Evolutionary conservation across 768 basidiomycete species (phyloP), one percentile per base, ranked within the genome.

Genomic region (Amanita pseudoporphyria): DNA sequence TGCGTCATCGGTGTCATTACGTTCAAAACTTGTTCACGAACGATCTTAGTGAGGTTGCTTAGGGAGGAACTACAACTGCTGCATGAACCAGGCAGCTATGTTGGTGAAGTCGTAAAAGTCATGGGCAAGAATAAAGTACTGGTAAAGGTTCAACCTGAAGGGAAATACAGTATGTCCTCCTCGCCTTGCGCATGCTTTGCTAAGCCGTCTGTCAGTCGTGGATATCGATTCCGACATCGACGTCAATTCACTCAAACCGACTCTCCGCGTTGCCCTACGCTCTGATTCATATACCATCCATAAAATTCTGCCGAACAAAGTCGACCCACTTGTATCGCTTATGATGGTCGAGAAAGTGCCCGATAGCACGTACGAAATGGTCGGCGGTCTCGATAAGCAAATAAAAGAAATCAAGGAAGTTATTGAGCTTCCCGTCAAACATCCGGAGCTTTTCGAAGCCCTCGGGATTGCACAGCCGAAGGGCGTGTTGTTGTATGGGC

Each of bases 341-440:
- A 98, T 98, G 96, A 97, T 98, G 94, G 95, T 98, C 9, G 95
- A 99, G 70, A 99, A 99, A 66, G 95, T 98, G 0, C 95, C 95
- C 0, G 95, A 98, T 66, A 92, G 88, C 67, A 98, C 96, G 26
- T 99, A 99, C 69, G 96, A 98, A 68, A 97, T 98, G 94, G 95
- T 99, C 53, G 96, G 96, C 18, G 95, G 95, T 57, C 78, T 98
- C 52, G 96, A 98, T 73, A 90, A 95, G 67, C 95, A 97, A 62
- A 98, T 98, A 64, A 97, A 96, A 66, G 95, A 99, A 67, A 95
- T 98, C 63, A 78, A 78, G 69, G 86, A 98, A 67, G 95, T 97
- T 62, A 97, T 97, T 67, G 94, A 97, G 66, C 70, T 96, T 21
- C 94, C 95, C 32, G 92, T 98, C 55, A 95, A 96, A 66, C 94